Percentiles rank a stretch among this genome's conserved stretches.
Conservation (phyloP, 257 asterid genomes). For the Fraxinus anomala region DNA sequence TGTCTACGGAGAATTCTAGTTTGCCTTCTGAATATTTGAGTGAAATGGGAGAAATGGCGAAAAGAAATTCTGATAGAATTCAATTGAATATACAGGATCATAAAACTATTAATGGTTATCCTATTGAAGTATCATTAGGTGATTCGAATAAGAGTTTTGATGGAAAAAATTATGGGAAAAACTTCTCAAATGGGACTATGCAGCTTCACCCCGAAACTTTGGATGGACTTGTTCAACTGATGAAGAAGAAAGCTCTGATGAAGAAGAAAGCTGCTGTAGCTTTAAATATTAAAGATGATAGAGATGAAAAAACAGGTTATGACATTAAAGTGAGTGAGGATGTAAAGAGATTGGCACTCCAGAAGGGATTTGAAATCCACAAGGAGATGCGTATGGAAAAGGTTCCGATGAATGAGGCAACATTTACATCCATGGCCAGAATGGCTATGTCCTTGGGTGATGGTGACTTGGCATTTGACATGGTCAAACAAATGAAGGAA, state of each 20-base stretch:
- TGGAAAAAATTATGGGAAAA: conserved; percentile 18
- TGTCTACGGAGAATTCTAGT: conserved; percentile 29
- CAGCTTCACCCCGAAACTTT: conserved; percentile 37
- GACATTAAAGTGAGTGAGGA: conserved; percentile 62
- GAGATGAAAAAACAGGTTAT: conserved; percentile 20
- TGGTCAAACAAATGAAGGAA: conserved; percentile 71
- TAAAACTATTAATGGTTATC: conserved; percentile 19
- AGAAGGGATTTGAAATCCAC: conserved; percentile 69
- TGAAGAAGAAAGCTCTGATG: conserved; percentile 44
- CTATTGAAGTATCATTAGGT: conserved; percentile 8
- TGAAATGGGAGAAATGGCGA: conserved; percentile 32
- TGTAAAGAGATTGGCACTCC: conserved; percentile 53
- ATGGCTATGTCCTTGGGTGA: conserved; percentile 78
- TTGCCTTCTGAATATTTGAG: conserved; percentile 29
- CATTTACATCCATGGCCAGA: conserved; percentile 78
- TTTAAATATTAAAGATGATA: conserved; percentile 23
- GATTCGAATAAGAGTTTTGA: conserved; percentile 15
- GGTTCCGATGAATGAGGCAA: conserved; percentile 76
- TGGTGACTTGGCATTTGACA: conserved; percentile 75
- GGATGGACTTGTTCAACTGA: conserved; percentile 52
- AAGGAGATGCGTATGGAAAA: conserved; percentile 56
- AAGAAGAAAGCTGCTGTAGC: conserved; percentile 31
- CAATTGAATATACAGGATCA: conserved; percentile 4
- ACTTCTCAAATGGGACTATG: conserved; percentile 23
- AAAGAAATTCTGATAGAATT: conserved; percentile 20